Base-by-base conservation (phyloP, 2,329 filamentous ascomycete species). In the Botrytis medusae region DNA sequence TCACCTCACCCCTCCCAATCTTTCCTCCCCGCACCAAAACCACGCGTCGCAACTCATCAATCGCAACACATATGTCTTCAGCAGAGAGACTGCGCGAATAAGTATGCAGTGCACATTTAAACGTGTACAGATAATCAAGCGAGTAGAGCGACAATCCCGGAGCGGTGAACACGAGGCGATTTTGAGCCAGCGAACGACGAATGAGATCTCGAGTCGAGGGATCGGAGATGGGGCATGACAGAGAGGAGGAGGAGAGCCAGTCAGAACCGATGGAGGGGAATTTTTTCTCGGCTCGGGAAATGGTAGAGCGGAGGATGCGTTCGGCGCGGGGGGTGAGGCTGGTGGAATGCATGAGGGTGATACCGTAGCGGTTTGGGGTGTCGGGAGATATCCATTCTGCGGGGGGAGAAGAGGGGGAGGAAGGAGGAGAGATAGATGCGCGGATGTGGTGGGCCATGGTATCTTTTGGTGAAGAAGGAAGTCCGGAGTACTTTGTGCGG, bases 121-220 rank as follows among this genome's bases (percentile, higher is more conserved):
- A 88, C 60, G 87, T 89, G 82, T 91, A 92, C 63, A 91, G 81
- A 68, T 88, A 85, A 80, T 92, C 90, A 18, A 91, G 84, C 0
- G 88, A 85, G 22, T 91, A 80, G 12, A 92, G 82, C 0, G 86
- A 89, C 18, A 92, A 83, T 29, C 88, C 88, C 40, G 88, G 86
- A 2, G 87, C 85, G 2, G 86, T 85, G 83, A 90, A 91, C 71
- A 92, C 83, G 37, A 88, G 81, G 73, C 90, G 87, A 78, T 90
- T 89, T 77, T 92, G 90, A 59, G 82, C 78, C 40, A 90, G 82
- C 42, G 88, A 91, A 73, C 86, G 85, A 71, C 85, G 84, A 65
- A 91, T 83, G 25, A 92, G 83, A 69, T 87, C 85, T 59, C 82
- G 82, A 4, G 85, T 86, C 10, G 89, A 81, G 34, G 85, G 84